Evolutionary conservation across 495 filamentous ascomycete genomes (phyloP), one percentile per base, ranked within the genome.

Genomic region (Letharia lupina): DNA sequence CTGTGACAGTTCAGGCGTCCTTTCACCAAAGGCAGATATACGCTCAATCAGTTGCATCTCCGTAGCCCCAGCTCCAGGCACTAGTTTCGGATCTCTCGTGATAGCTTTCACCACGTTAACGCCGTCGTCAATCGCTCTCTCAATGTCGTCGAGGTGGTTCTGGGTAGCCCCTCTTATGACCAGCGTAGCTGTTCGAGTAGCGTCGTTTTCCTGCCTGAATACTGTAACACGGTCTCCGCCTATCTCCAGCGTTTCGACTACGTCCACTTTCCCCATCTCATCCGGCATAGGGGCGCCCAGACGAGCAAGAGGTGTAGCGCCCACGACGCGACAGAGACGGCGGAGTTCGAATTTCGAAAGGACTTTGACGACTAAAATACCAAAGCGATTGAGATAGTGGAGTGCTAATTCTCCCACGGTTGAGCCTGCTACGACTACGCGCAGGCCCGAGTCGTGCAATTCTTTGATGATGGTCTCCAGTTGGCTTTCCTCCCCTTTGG

Each of bases 51-150:
- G 83, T 78, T 97, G 91, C 78, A 97, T 88, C 77, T 99, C 95
- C 61, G 94, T 91, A 37, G 95, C 95, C 63, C 95, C 95, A 52
- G 95, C 95, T 60, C 95, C 95, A 61, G 95, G 93, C 0, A 98
- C 91, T 28, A 99, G 83, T 62, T 90, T 84, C 42, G 92, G 79
- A 73, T 98, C 95, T 74, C 90, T 89, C 67, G 94, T 97, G 78
- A 98, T 93, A 66, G 95, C 94, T 79, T 99, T 99, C 72, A 99
- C 90, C 60, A 96, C 95, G 73, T 96, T 99, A 71, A 99, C 95
- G 67, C 95, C 95, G 72, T 99, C 95, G 71, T 99, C 95, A 42
- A 99, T 91, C 60, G 95, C 95, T 65, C 95, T 86, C 82, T 99
- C 95, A 50, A 99, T 84, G 67, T 99, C 95, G 70, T 99, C 95